A percentile compares a stretch with the other conserved stretches of the same genome.
Evolutionary conservation across 2,329 filamentous ascomycete species (phyloP).

Genomic region (Aspergillus sclerotialis): DNA sequence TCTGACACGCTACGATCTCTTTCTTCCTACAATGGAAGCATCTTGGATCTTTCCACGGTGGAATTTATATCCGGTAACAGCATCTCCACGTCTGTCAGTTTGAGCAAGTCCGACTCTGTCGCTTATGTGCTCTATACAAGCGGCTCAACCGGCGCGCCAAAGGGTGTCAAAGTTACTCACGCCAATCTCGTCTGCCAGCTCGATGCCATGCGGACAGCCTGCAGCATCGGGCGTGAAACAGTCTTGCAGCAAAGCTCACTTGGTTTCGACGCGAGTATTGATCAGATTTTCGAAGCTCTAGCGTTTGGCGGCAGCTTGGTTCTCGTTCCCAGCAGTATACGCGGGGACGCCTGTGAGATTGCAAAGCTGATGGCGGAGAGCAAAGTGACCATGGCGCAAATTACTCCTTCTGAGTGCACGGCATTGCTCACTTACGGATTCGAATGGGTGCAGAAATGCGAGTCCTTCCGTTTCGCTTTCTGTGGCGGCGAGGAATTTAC

Average conservation of each 20-base stretch:
- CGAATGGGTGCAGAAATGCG: constrained; percentile 7
- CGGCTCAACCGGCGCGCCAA: constrained; percentile 28
- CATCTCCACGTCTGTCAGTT: no score
- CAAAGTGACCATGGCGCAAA: constrained; percentile 10
- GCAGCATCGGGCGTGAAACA: neutral
- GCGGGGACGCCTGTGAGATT: neutral
- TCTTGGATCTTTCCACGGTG: no score
- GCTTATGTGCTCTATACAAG: constrained; percentile 30
- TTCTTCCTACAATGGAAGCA: no score
- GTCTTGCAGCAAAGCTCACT: neutral
- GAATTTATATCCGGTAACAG: no score
- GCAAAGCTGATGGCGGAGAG: constrained; percentile 9
- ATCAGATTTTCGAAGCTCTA: constrained; percentile 12
- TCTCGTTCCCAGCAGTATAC: constrained; percentile 1
- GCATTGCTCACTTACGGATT: constrained; percentile 9
- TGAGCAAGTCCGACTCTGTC: no score
- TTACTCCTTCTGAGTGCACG: constrained; percentile 15
- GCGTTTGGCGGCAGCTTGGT: constrained; percentile 10
- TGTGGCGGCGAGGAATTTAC: neutral
- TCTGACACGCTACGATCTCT: no score
- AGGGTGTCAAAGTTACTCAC: constrained; percentile 33
- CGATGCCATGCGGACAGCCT: constrained; percentile 18
- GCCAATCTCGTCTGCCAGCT: constrained; percentile 7
- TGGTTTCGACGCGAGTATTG: constrained; percentile 7
- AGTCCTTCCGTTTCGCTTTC: neutral